Evolutionary conservation across 139 green algal genomes (phyloP).

Genomic region (Haematococcus lacustris): DNA sequence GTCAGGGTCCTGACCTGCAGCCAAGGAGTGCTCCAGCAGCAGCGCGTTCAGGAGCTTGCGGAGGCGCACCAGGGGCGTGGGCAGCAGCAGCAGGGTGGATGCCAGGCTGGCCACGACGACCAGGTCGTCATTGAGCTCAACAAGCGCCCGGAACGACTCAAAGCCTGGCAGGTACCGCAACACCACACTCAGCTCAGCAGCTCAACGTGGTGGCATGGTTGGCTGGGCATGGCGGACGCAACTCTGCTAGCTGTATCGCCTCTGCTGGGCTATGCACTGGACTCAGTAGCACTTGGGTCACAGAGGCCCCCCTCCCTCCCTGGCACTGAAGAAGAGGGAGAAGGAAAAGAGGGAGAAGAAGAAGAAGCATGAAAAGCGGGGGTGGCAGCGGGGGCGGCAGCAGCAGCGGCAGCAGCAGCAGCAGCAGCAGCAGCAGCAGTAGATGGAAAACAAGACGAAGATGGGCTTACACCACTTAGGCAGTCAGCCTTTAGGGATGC

Average conservation of each 20-base stretch:
- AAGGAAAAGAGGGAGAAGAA: not conserved
- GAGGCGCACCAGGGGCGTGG: not conserved
- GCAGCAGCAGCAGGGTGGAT: slow-evolving; percentile 6
- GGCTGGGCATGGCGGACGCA: too few relatives aligned
- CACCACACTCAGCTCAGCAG: not conserved
- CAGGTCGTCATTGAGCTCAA: slow-evolving; percentile 7
- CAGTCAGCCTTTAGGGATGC: too few relatives aligned
- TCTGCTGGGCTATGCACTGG: not conserved
- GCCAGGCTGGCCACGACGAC: not conserved
- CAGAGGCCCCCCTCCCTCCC: not conserved
- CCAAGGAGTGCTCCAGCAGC: too few relatives aligned
- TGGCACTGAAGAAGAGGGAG: not conserved
- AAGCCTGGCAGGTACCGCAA: not conserved
- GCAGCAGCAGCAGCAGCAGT: too few relatives aligned
- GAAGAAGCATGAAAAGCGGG: too few relatives aligned
- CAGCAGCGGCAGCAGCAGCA: not conserved
- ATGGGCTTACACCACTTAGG: too few relatives aligned
- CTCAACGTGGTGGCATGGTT: too few relatives aligned
- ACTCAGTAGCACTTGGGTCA: not conserved
- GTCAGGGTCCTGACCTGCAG: too few relatives aligned
- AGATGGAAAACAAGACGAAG: too few relatives aligned
- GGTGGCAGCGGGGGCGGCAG: too few relatives aligned
- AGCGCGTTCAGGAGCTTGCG: not conserved
- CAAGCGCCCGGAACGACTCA: not conserved
- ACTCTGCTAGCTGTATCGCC: too few relatives aligned